These are phyloP conservation scores for Saccharomyces jurei DNA, from an alignment of 805 yeast genomes.

Conservation along the genomic window DNA sequence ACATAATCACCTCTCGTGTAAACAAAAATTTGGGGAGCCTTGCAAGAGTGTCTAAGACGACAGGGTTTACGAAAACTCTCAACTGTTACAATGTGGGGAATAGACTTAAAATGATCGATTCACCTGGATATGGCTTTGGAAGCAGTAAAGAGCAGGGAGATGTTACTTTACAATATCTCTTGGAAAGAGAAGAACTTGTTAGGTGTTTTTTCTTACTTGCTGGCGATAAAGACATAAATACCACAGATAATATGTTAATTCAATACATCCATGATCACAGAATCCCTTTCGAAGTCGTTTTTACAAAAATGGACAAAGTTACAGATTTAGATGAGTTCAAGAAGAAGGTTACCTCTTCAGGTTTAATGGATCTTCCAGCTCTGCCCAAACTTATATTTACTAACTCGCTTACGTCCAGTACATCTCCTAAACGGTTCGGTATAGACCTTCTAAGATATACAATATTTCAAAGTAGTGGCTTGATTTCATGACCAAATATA, in stretches of 20 bases:
- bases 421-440: slow-evolving; percentile 40
- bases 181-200: slow-evolving; percentile 43
- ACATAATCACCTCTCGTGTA: slow-evolving; percentile 38
- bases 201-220: slow-evolving; percentile 57
- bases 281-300: slow-evolving; percentile 61
- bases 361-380: slow-evolving; percentile 36
- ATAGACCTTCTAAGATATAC: slow-evolving; percentile 43
- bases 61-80: slow-evolving; percentile 54
- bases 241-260: slow-evolving; percentile 48
- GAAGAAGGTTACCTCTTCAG: slow-evolving; percentile 32
- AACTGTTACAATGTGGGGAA: slow-evolving; percentile 65
- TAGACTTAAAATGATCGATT: slow-evolving; percentile 60
- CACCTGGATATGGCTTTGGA: slow-evolving; percentile 84
- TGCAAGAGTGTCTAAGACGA: slow-evolving; percentile 48
- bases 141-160: slow-evolving; percentile 64
- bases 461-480: slow-evolving; percentile 48
- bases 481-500: slow-evolving; percentile 5
- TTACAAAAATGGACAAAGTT: slow-evolving; percentile 68
- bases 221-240: slow-evolving; percentile 49
- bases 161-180: slow-evolving; percentile 55
- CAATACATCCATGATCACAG: slow-evolving; percentile 46
- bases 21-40: slow-evolving; percentile 28
- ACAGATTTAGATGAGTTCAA: slow-evolving; percentile 33
- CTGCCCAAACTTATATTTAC: slow-evolving; percentile 41
- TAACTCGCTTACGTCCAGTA: slow-evolving; percentile 37